Evolutionary conservation across 2,329 filamentous ascomycete genomes (phyloP).

Genomic region (Gnomoniopsis sp.): DNA sequence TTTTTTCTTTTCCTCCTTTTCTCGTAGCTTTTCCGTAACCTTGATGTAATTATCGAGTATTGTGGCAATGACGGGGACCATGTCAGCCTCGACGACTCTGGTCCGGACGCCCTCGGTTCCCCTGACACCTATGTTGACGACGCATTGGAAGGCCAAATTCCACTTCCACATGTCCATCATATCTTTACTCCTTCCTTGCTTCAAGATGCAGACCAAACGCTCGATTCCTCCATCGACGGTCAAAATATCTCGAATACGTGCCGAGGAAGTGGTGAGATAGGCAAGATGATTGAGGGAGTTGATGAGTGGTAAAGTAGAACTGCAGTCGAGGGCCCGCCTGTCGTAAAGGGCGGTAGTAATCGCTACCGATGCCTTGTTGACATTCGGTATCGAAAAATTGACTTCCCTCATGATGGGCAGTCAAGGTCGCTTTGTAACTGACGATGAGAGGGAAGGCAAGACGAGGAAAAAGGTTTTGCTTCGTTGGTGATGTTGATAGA

Average conservation of each 20-base stretch:
- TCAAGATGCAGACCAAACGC: conserved; percentile 92
- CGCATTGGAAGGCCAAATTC: conserved; percentile 98
- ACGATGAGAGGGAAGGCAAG: neutral
- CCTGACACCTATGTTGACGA: conserved; percentile 96
- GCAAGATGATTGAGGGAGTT: conserved; percentile 99
- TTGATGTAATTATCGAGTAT: conserved; percentile 98
- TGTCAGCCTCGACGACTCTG: conserved; percentile 94
- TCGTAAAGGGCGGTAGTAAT: conserved; percentile 99
- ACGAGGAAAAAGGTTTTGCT: neutral
- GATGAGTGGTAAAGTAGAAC: conserved; percentile 93
- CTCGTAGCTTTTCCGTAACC: conserved; percentile 86
- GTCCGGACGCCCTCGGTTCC: conserved; percentile 93
- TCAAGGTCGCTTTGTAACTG: conserved; percentile 13
- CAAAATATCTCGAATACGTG: conserved; percentile 93
- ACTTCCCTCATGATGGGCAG: conserved; percentile 87
- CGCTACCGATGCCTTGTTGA: conserved; percentile 89
- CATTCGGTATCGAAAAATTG: conserved; percentile 96
- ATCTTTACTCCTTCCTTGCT: conserved; percentile 93
- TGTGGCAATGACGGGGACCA: conserved; percentile 97
- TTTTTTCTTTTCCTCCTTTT: conserved; percentile 77
- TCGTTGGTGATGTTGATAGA: too few species aligned
- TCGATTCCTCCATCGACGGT: conserved; percentile 99
- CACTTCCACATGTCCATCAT: conserved; percentile 99
- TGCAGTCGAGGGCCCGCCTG: conserved; percentile 94
- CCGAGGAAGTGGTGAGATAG: conserved; percentile 96